These are phyloP conservation scores for Epithele typhae DNA, from an alignment of 768 basidiomycete genomes.

Conservation along the genomic window DNA sequence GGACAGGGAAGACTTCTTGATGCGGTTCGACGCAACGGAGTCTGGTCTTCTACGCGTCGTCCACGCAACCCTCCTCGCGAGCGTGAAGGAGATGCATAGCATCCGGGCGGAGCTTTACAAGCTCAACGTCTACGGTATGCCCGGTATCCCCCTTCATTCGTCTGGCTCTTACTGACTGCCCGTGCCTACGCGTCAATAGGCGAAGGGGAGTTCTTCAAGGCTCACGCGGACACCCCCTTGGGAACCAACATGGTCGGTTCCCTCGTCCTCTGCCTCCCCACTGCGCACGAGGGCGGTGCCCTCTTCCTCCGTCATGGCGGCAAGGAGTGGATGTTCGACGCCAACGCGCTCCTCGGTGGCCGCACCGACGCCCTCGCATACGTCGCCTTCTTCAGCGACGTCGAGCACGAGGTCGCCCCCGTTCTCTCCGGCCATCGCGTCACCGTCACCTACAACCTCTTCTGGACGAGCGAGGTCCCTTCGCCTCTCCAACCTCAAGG, in stretches of 20 bases:
- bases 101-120: conserved; percentile 38
- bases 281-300: conserved; percentile 40
- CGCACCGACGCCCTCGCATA: conserved; percentile 25
- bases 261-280: conserved; percentile 47
- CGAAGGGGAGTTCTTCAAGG: conserved; percentile 43
- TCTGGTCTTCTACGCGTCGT: conserved; percentile 27
- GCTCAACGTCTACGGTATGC: conserved; percentile 41
- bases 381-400: conserved; percentile 40
- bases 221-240: conserved; percentile 46
- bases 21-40: conserved; percentile 26
- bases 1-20: conserved; percentile 31
- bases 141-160: background rate
- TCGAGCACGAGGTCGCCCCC: conserved; percentile 42
- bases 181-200: conserved; percentile 18
- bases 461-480: conserved; percentile 4
- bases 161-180: no score
- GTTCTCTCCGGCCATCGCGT: conserved; percentile 40
- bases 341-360: conserved; percentile 22
- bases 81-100: background rate
- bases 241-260: conserved; percentile 45
- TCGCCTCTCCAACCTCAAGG: background rate
- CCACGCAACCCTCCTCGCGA: background rate
- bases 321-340: conserved; percentile 35
- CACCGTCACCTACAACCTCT: conserved; percentile 42
- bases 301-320: conserved; percentile 27